Percentiles rank a stretch among this genome's conserved stretches.
Evolutionary conservation across 2,329 filamentous ascomycete species (phyloP).

Genomic region (Escovopsis sp.): DNA sequence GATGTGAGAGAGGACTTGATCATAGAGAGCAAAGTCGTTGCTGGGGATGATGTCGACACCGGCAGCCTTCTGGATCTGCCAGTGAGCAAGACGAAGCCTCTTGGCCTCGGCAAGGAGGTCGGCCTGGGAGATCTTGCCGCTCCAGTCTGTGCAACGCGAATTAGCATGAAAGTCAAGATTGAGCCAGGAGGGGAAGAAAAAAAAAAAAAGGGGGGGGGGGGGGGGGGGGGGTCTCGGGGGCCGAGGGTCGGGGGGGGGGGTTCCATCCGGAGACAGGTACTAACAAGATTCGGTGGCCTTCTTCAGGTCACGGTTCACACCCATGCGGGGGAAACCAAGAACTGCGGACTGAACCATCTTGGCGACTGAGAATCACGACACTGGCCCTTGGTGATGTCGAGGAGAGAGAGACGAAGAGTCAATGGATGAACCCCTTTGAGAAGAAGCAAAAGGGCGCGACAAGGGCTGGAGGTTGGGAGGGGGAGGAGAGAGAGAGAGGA

Average conservation of each 20-base stretch:
- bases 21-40: constrained; percentile 99
- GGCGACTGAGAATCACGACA: constrained; percentile 16
- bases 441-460: constrained; percentile 2
- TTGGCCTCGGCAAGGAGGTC: constrained; percentile 91
- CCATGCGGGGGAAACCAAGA: constrained; percentile 98
- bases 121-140: constrained; percentile 79
- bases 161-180: no score
- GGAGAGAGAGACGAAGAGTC: background rate
- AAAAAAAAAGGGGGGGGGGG: no score
- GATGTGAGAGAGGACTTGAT: constrained; percentile 95
- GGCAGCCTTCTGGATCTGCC: constrained; percentile 98
- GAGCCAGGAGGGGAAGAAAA: no score
- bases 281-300: constrained; percentile 95
- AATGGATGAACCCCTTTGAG: constrained; percentile 2
- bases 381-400: background rate
- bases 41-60: constrained; percentile 95
- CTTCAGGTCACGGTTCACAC: constrained; percentile 96
- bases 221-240: no score
- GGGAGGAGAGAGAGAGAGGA: constrained; percentile 1
- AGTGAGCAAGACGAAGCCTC: constrained; percentile 90
- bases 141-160: constrained; percentile 46
- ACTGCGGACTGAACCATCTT: constrained; percentile 58
- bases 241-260: no score
- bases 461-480: constrained; percentile 1
- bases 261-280: constrained; percentile 18